Evolutionary conservation across 2,329 filamentous ascomycete genomes (phyloP), one percentile per base, ranked within the genome.

Genomic region (Xylaria arbuscula): DNA sequence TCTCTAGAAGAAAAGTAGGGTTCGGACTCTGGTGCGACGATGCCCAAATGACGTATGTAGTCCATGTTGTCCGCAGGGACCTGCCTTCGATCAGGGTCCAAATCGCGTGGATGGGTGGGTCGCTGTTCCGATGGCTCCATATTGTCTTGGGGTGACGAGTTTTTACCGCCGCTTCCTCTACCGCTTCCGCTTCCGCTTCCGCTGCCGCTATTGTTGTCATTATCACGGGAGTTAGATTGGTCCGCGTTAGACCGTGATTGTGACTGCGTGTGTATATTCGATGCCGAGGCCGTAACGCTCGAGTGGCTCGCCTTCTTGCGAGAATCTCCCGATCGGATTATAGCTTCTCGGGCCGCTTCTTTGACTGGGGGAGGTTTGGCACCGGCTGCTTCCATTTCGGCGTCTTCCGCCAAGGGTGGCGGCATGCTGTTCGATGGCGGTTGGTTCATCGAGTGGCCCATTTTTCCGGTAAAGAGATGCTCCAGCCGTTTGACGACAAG

Each of bases 391-490:
- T 70, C 66, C 59, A 78, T 79, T 62, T 69, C 76, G 54, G 69
- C 74, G 36, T 80, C 79, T 10, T 78, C 74, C 15, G 73, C 68
- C 6, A 76, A 7, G 15, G 40, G 40, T 17, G 40, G 40, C 13
- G 40, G 40, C 40, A 45, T 6, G 15, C 17, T 17, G 13, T 15
- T n/a, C 15, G 13, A 17, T 19, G 40, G 40, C 72, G 55, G 80
- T 83, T 76, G 75, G 82, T 72, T 71, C 7, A 36, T 24, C 3
- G 69, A 79, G 4, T 81, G 81, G 36, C 78, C 79, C 19, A 85
- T 83, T 75, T 90, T 92, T 2, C 93, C 93, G 0, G 92, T 93
- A 70, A 96, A 97, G 1, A 97, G 84, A 70, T 94, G 92, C 75
- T 97, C 93, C 6, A 97, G 79, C 1, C 92, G 87, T 62, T 88